A percentile compares a stretch with the other conserved stretches of the same genome.
Evolutionary conservation across 75 land plant genomes (phyloP).

Genomic region (Pseudotsuga menziesii): DNA sequence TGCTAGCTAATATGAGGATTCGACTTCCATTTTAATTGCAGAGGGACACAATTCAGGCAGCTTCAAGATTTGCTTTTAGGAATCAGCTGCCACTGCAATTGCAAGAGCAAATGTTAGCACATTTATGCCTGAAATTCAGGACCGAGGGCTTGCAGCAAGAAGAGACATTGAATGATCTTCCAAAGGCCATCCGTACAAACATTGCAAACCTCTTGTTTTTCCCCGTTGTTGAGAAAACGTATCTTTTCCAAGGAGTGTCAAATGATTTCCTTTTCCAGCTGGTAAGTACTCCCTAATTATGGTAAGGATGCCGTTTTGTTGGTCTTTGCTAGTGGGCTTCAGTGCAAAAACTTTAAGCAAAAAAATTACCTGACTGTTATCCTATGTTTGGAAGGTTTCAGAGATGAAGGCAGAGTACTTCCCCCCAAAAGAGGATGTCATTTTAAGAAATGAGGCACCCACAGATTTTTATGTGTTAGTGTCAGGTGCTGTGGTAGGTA

Average conservation of each 20-base stretch:
- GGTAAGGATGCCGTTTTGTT: neutral
- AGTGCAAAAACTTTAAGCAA: too few species aligned
- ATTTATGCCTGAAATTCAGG: constrained; percentile 50
- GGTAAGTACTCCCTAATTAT: constrained; percentile 20
- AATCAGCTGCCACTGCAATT: constrained; percentile 47
- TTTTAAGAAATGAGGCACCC: constrained; percentile 66
- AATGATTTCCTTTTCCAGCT: constrained; percentile 42
- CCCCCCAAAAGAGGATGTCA: constrained; percentile 61
- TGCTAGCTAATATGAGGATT: too few species aligned
- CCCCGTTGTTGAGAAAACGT: constrained; percentile 25
- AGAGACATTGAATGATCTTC: constrained; percentile 45
- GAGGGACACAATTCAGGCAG: constrained; percentile 63
- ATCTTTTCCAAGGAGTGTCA: constrained; percentile 36
- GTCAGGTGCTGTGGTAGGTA: constrained; percentile 48
- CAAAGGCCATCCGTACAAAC: constrained; percentile 52
- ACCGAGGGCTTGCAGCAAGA: constrained; percentile 51
- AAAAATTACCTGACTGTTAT: too few species aligned
- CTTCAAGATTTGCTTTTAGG: constrained; percentile 40
- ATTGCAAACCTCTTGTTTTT: constrained; percentile 42
- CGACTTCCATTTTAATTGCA: constrained; percentile 13
- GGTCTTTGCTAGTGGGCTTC: too few species aligned
- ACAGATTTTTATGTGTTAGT: constrained; percentile 64
- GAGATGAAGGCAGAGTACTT: constrained; percentile 72
- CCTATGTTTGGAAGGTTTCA: constrained; percentile 31
- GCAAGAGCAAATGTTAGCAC: constrained; percentile 62